phyloP scores from a whole-genome alignment of 2,329 filamentous ascomycete genomes.

The Cadophora sp. region DNA sequence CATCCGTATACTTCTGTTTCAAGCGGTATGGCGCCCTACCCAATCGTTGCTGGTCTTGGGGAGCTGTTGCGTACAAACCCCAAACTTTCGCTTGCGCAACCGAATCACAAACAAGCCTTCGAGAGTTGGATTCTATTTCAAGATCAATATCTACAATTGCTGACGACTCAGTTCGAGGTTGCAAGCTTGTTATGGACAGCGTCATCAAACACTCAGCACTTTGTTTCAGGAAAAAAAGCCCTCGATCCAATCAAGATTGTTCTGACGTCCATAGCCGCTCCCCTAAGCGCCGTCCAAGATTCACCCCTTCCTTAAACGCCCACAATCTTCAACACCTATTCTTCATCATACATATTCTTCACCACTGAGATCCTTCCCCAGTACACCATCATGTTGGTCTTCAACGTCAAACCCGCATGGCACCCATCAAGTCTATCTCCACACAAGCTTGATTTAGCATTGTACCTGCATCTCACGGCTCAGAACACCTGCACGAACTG shows the following conservation, averaged over 20 bases:
- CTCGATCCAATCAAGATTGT: slow-evolving; percentile 27
- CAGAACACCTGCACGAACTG: slow-evolving; percentile 28
- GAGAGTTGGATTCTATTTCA: slow-evolving; percentile 4
- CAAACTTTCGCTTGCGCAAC: not conserved
- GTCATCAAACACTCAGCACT: slow-evolving; percentile 14
- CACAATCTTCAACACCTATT: slow-evolving; percentile 23
- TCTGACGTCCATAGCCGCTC: slow-evolving; percentile 27
- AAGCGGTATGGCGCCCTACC: not conserved
- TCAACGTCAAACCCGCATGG: slow-evolving; percentile 29
- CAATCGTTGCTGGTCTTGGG: not conserved
- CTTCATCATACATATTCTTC: slow-evolving; percentile 21
- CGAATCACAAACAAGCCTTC: slow-evolving; percentile 10
- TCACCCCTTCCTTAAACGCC: slow-evolving; percentile 33
- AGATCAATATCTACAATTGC: slow-evolving; percentile 6
- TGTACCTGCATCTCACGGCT: slow-evolving; percentile 35
- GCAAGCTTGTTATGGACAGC: not conserved
- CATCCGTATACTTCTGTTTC: not conserved
- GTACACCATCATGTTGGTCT: slow-evolving; percentile 33
- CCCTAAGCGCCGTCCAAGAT: slow-evolving; percentile 35
- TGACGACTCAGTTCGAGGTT: slow-evolving; percentile 6
- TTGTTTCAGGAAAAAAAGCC: slow-evolving; percentile 19
- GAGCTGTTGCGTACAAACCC: not conserved
- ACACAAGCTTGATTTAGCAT: slow-evolving; percentile 28
- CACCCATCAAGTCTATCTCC: slow-evolving; percentile 8
- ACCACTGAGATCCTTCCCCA: slow-evolving; percentile 31